These are phyloP conservation scores for Mucor saturninus DNA, from an alignment of 371 early-diverging fungal genomes.

Conservation along the genomic window DNA sequence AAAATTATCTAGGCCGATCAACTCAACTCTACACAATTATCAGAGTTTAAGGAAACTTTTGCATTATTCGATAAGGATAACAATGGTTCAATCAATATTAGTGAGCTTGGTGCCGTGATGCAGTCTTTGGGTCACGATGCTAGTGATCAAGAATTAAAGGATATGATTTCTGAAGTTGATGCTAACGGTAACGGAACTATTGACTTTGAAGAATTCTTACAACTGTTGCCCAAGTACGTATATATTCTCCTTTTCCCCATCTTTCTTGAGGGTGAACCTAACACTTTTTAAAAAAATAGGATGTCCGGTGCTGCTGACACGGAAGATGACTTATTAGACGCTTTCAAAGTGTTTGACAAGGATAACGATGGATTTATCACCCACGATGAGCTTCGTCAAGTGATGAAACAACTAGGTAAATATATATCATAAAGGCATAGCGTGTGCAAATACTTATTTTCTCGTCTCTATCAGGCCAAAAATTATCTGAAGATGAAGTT, in stretches of 20 bases:
- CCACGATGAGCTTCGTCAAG: slow-evolving; percentile 47
- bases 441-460: background rate
- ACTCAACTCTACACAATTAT: slow-evolving; percentile 84
- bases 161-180: slow-evolving; percentile 89
- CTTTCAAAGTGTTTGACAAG: slow-evolving; percentile 58
- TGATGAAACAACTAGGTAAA: slow-evolving; percentile 45
- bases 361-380: slow-evolving; percentile 53
- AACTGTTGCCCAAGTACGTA: slow-evolving; percentile 77
- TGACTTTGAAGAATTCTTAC: slow-evolving; percentile 90
- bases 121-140: slow-evolving; percentile 63
- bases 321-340: slow-evolving; percentile 32
- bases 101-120: slow-evolving; percentile 45
- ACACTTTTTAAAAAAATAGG: background rate
- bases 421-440: background rate
- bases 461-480: slow-evolving; percentile 2
- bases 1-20: slow-evolving; percentile 67
- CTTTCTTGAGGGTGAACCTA: background rate
- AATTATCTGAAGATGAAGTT: slow-evolving; percentile 58
- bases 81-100: slow-evolving; percentile 42
- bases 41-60: slow-evolving; percentile 54
- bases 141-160: slow-evolving; percentile 73
- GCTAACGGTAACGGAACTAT: slow-evolving; percentile 88
- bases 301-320: slow-evolving; percentile 26
- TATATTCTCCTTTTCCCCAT: too few relatives aligned
- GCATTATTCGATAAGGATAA: slow-evolving; percentile 50